Conservation (phyloP, 2,329 filamentous ascomycete genomes). For the Pseudogymnoascus sp. region DNA sequence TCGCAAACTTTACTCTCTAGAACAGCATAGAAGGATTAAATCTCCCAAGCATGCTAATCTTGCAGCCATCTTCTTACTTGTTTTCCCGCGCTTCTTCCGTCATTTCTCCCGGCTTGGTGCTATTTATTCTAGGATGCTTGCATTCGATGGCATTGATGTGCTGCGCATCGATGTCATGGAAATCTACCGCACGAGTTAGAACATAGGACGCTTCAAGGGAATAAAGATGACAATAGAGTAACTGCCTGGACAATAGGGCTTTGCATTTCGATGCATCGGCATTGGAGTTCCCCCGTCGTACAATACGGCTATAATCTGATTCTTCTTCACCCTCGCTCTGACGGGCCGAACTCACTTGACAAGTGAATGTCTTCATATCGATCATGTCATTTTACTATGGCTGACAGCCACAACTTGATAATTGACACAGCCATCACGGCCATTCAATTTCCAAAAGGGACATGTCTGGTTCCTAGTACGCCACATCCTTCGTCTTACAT, state of each 20-base stretch:
- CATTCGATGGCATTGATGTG: neutral
- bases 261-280: neutral
- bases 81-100: neutral
- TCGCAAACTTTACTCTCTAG: neutral
- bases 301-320: neutral
- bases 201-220: neutral
- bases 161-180: neutral
- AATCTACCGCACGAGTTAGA: neutral
- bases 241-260: neutral
- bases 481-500: neutral
- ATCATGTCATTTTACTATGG: neutral
- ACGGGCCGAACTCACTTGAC: neutral
- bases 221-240: neutral
- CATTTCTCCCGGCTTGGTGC: neutral
- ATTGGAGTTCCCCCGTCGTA: neutral
- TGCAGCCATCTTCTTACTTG: neutral
- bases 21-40: neutral
- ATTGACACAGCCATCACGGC: neutral
- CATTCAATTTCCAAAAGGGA: neutral
- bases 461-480: neutral
- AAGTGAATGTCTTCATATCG: neutral
- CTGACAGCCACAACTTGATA: neutral
- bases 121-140: neutral
- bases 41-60: neutral
- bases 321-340: neutral